Evolutionary conservation across 2,329 filamentous ascomycete genomes (phyloP).

Genomic region (Ophiostoma triangulosporum): DNA sequence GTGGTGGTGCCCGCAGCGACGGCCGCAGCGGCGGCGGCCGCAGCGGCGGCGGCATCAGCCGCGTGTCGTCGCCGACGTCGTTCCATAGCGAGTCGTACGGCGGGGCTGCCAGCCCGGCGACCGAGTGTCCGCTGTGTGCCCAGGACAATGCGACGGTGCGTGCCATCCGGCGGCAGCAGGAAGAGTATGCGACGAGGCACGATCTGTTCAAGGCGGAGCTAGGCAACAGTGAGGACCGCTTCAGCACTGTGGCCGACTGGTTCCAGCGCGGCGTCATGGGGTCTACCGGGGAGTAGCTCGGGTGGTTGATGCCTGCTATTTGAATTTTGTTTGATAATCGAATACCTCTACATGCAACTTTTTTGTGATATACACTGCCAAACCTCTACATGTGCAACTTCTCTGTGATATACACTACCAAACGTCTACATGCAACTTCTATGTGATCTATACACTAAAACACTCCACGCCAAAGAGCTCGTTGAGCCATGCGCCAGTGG

Average conservation of each 20-base stretch:
- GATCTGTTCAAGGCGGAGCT: slow-evolving; percentile 79
- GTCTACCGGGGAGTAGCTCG: slow-evolving; percentile 10
- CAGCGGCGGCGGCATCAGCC: slow-evolving; percentile 31
- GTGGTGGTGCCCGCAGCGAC: no score
- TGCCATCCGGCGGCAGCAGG: slow-evolving; percentile 73
- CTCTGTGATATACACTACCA: no score
- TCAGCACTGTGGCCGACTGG: slow-evolving; percentile 87
- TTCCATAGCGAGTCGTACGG: background rate
- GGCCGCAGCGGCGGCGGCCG: background rate
- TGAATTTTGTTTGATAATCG: background rate
- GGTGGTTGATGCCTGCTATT: background rate
- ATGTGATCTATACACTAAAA: background rate
- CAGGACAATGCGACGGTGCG: slow-evolving; percentile 76
- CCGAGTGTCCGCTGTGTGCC: slow-evolving; percentile 79
- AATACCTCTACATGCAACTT: background rate
- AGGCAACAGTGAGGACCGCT: slow-evolving; percentile 63
- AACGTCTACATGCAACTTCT: background rate
- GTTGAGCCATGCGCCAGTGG: slow-evolving; percentile 20
- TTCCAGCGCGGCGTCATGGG: slow-evolving; percentile 89
- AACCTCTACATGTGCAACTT: background rate
- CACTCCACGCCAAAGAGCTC: slow-evolving; percentile 17
- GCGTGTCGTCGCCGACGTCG: background rate
- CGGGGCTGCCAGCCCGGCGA: background rate
- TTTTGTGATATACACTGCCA: background rate
- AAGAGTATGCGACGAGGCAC: slow-evolving; percentile 74